Conservation (phyloP, 1,284 basidiomycete genomes). For the Xanthoconium separans region DNA sequence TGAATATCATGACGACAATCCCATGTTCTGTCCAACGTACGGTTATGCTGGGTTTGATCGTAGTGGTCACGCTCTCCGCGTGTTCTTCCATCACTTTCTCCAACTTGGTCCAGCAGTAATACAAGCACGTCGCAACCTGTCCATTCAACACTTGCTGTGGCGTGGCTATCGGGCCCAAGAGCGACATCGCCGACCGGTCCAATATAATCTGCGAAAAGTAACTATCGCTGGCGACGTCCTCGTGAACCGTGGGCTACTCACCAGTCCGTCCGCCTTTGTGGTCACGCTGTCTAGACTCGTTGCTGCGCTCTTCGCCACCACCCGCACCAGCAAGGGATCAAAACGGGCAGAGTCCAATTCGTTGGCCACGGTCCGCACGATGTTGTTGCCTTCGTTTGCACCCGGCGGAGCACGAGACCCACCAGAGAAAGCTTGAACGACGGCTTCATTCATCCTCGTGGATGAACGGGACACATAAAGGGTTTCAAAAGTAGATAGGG, state of each 20-base stretch:
- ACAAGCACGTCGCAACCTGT: conserved; percentile 74
- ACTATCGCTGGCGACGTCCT: background rate
- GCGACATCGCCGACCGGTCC: conserved; percentile 75
- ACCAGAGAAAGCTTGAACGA: conserved; percentile 70
- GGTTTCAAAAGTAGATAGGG: conserved; percentile 79
- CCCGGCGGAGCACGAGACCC: conserved; percentile 71
- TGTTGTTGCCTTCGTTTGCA: conserved; percentile 70
- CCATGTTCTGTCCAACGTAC: conserved; percentile 40
- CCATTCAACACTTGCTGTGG: conserved; percentile 77
- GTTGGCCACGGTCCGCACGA: conserved; percentile 79
- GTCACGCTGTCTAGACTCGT: conserved; percentile 67
- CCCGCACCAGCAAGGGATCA: conserved; percentile 82
- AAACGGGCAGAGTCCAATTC: conserved; percentile 92
- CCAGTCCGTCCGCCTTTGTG: conserved; percentile 63
- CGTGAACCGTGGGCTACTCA: conserved; percentile 37
- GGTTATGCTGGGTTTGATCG: conserved; percentile 61
- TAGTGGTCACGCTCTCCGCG: conserved; percentile 55
- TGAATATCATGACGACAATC: conserved; percentile 1
- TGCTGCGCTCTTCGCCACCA: conserved; percentile 72
- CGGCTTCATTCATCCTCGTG: conserved; percentile 76
- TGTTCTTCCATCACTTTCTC: conserved; percentile 72
- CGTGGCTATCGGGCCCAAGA: conserved; percentile 77
- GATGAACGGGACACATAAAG: conserved; percentile 85
- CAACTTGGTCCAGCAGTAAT: conserved; percentile 75
- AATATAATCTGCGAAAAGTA: conserved; percentile 53